These are phyloP conservation scores for Xylaria digitata DNA, from an alignment of 2,329 filamentous ascomycete genomes.

Conservation along the genomic window DNA sequence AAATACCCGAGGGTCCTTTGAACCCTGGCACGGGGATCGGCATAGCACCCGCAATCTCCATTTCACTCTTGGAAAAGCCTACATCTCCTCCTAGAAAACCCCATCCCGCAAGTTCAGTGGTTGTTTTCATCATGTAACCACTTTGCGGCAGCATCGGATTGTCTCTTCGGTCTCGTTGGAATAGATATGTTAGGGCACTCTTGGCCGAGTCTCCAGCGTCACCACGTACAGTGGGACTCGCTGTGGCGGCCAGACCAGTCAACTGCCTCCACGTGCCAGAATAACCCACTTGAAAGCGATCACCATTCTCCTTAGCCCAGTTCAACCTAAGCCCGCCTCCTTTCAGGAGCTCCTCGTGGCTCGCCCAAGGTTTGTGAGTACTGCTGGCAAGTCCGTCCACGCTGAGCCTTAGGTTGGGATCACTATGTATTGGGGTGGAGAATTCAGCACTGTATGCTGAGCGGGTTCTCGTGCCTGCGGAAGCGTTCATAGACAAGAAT, in stretches of 20 bases:
- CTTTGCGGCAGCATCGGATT: conserved; percentile 84
- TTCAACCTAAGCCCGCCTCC: conserved; percentile 81
- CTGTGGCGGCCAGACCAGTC: conserved; percentile 78
- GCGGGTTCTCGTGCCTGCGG: conserved; percentile 87
- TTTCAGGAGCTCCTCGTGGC: conserved; percentile 88
- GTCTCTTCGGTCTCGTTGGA: conserved; percentile 82
- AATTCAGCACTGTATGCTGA: conserved; percentile 91
- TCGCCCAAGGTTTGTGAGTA: conserved; percentile 91
- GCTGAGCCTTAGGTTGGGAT: conserved; percentile 83
- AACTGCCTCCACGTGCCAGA: conserved; percentile 88
- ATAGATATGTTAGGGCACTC: conserved; percentile 84
- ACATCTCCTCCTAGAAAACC: conserved; percentile 88
- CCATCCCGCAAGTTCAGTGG: conserved; percentile 86
- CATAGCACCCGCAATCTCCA: conserved; percentile 81
- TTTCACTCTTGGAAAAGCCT: conserved; percentile 91
- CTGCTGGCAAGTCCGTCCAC: conserved; percentile 84
- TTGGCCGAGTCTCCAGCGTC: conserved; percentile 94
- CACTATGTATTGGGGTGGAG: conserved; percentile 82
- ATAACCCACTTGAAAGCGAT: conserved; percentile 83
- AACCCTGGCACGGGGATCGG: conserved; percentile 78
- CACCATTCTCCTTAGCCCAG: conserved; percentile 74
- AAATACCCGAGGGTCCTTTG: conserved; percentile 78
- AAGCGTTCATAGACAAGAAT: conserved; percentile 86
- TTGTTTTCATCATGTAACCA: conserved; percentile 83
- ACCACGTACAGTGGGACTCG: conserved; percentile 82